Percentiles rank a stretch among this genome's conserved stretches.
phyloP scores from a whole-genome alignment of 768 basidiomycete genomes.

The Tylopilus sp. region DNA sequence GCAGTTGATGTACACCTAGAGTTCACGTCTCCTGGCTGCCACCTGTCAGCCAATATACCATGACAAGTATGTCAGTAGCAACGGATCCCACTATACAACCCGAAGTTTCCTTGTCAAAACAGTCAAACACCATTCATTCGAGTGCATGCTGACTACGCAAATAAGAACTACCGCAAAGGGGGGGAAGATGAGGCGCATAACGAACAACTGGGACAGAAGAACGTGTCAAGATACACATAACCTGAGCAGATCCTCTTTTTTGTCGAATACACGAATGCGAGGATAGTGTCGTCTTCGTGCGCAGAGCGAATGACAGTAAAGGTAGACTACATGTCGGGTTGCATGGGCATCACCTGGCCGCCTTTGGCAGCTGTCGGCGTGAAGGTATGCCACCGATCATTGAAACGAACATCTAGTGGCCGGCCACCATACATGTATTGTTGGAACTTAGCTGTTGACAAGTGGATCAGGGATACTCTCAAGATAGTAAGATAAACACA shows the following conservation, averaged over 20 bases:
- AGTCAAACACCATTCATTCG: no score
- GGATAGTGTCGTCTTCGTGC: background rate
- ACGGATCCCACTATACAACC: no score
- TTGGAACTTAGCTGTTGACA: slow-evolving; percentile 77
- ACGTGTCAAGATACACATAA: background rate
- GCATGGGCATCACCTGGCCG: slow-evolving; percentile 66
- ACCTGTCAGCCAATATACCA: no score
- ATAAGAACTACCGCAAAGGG: no score
- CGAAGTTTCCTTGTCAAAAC: no score
- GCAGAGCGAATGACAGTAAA: background rate
- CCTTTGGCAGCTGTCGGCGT: slow-evolving; percentile 87
- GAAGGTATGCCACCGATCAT: slow-evolving; percentile 94
- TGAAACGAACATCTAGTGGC: slow-evolving; percentile 89
- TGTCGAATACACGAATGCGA: background rate
- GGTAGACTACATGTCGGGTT: slow-evolving; percentile 43
- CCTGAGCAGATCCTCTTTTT: background rate
- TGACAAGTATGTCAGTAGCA: no score
- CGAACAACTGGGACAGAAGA: background rate
- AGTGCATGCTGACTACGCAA: no score
- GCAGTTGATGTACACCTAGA: no score
- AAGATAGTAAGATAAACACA: slow-evolving; percentile 29
- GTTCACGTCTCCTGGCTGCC: no score
- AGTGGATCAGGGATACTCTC: background rate
- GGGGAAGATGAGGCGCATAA: no score
- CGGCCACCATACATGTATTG: slow-evolving; percentile 93